phyloP scores from a whole-genome alignment of 352 stramenopile genomes.

The Globisporangium barbulae region DNA sequence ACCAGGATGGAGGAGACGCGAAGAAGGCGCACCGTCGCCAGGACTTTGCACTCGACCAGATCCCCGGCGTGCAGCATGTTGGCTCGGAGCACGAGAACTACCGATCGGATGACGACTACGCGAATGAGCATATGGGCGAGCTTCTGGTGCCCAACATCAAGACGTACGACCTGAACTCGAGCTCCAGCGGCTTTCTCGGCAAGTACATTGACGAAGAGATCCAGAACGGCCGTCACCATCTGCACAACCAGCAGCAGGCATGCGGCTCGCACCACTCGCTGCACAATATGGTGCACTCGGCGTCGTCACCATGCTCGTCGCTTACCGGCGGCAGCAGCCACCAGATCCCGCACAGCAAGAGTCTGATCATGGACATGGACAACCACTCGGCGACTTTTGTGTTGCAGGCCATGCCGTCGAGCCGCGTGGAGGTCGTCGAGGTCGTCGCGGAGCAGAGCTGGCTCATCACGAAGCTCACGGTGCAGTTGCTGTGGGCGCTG shows the following conservation, averaged over 20 bases:
- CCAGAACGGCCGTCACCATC: slow-evolving; percentile 4
- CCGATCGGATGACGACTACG: slow-evolving; percentile 19
- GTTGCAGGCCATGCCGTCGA: slow-evolving; percentile 45
- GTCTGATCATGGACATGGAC: slow-evolving; percentile 36
- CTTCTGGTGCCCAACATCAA: slow-evolving; percentile 35
- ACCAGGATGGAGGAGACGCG: neutral
- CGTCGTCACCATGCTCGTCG: slow-evolving; percentile 19
- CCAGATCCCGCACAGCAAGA: slow-evolving; percentile 40
- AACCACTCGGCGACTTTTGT: slow-evolving; percentile 26
- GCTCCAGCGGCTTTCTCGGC: slow-evolving; percentile 25
- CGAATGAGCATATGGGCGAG: slow-evolving; percentile 12
- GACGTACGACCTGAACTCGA: slow-evolving; percentile 33
- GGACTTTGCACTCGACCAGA: slow-evolving; percentile 10
- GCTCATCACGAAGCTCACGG: slow-evolving; percentile 65
- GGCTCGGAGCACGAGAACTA: slow-evolving; percentile 13
- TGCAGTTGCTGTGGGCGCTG: slow-evolving; percentile 67
- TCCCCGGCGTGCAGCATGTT: slow-evolving; percentile 8
- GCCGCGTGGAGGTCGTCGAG: slow-evolving; percentile 44
- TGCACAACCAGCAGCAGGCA: neutral
- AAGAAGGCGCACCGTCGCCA: too few species aligned
- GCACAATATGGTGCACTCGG: slow-evolving; percentile 8
- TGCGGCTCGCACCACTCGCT: slow-evolving; percentile 12
- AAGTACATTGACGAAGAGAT: slow-evolving; percentile 37
- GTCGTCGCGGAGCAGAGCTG: slow-evolving; percentile 68
- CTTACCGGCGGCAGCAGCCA: neutral